Percentiles rank a stretch among this genome's conserved stretches.
These are phyloP conservation scores for Colletotrichum neosansevieriae DNA, from an alignment of 2,329 filamentous ascomycete genomes.

Conservation along the genomic window DNA sequence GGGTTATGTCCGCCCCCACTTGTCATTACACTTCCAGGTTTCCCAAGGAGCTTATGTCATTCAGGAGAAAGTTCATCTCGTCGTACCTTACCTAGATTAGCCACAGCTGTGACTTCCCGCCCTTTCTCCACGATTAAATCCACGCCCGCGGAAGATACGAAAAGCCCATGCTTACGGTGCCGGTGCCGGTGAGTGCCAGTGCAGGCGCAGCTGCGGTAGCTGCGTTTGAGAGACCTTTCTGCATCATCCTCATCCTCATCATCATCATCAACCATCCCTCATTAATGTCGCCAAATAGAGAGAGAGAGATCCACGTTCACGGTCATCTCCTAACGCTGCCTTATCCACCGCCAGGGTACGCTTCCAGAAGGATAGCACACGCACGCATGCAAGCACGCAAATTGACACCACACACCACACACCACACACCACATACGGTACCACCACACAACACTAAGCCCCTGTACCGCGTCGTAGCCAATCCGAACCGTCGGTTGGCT, in stretches of 20 bases:
- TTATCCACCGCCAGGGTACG: neutral
- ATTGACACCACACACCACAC: constrained; percentile 5
- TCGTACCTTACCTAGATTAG: neutral
- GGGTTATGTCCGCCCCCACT: too few relatives aligned
- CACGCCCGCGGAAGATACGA: constrained; percentile 9
- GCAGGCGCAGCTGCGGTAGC: neutral
- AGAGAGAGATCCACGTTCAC: constrained; percentile 9
- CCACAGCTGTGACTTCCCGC: neutral
- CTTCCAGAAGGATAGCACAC: constrained; percentile 12
- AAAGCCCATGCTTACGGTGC: neutral
- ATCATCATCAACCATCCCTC: constrained; percentile 4
- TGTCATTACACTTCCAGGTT: neutral
- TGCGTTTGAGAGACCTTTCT: neutral
- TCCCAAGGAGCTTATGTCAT: constrained; percentile 2
- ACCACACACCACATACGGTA: neutral
- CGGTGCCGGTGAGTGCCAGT: neutral
- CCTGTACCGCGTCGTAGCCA: constrained; percentile 34
- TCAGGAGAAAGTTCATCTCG: neutral
- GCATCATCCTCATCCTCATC: constrained; percentile 1
- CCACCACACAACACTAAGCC: neutral
- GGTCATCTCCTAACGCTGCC: constrained; percentile 1
- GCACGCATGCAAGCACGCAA: neutral
- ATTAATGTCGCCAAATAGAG: constrained; percentile 28
- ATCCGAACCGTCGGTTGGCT: constrained; percentile 15
- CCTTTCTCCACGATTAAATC: constrained; percentile 21